Evolutionary conservation across 2,329 filamentous ascomycete genomes (phyloP).

Genomic region (Thelonectria discophora): DNA sequence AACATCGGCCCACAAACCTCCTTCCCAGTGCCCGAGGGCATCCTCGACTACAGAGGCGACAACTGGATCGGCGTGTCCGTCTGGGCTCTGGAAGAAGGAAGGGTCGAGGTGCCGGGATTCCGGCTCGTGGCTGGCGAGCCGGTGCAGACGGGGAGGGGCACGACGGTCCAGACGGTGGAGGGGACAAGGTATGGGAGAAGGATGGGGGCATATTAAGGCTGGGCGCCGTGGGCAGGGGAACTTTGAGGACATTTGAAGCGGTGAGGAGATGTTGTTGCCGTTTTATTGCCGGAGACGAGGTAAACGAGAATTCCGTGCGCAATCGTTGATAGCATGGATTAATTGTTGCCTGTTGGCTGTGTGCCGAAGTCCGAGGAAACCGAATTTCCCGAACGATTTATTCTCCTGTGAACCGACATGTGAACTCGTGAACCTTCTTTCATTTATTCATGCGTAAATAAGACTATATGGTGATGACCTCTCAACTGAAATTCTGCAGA

Average conservation of each 20-base stretch:
- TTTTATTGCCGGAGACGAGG: too few relatives aligned
- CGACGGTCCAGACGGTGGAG: slow-evolving; percentile 54
- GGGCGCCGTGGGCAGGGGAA: too few relatives aligned
- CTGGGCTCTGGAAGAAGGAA: slow-evolving; percentile 69
- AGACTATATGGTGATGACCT: background rate
- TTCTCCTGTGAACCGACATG: too few relatives aligned
- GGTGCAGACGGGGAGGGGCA: slow-evolving; percentile 59
- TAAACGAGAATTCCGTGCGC: too few relatives aligned
- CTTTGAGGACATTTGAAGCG: background rate
- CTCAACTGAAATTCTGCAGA: background rate
- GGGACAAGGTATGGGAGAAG: slow-evolving; percentile 57
- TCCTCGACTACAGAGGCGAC: slow-evolving; percentile 74
- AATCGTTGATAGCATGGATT: too few relatives aligned
- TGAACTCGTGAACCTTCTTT: too few relatives aligned
- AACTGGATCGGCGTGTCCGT: slow-evolving; percentile 76
- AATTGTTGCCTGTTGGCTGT: too few relatives aligned
- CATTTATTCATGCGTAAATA: too few relatives aligned
- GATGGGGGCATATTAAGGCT: slow-evolving; percentile 58
- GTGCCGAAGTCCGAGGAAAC: too few relatives aligned
- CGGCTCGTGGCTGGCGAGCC: slow-evolving; percentile 58
- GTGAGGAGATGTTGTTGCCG: background rate
- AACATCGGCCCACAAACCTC: slow-evolving; percentile 78
- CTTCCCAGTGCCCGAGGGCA: slow-evolving; percentile 77
- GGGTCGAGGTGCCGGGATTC: slow-evolving; percentile 65
- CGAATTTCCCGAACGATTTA: too few relatives aligned